Conservation (phyloP, 371 early-diverging fungal genomes). For the Phascolomyces articulosus region DNA sequence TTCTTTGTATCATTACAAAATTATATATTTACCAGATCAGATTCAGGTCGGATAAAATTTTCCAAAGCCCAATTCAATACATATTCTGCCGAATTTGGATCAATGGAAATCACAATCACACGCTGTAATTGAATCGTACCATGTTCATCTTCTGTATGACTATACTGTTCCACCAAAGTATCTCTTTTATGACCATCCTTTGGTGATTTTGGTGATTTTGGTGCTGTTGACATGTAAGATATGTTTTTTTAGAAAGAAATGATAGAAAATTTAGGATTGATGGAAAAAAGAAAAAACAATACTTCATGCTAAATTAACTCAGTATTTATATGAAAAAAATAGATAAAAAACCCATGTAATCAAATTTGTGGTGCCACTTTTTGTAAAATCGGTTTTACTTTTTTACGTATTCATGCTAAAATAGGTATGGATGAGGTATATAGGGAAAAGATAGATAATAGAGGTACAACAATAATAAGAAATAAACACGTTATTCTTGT, state of each 20-base stretch:
- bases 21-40: constrained; percentile 36
- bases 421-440: too few species aligned
- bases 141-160: constrained; percentile 6
- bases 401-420: too few species aligned
- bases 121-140: constrained; percentile 23
- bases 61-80: constrained; percentile 54
- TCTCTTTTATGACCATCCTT: constrained; percentile 1
- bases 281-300: not conserved
- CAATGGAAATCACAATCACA: constrained; percentile 39
- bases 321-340: too few species aligned
- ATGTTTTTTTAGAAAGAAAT: not conserved
- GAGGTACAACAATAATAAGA: too few species aligned
- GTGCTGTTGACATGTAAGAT: not conserved
- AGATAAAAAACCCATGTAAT: too few species aligned
- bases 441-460: too few species aligned
- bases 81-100: constrained; percentile 39
- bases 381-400: too few species aligned
- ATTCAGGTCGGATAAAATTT: constrained; percentile 41
- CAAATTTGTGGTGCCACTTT: too few species aligned
- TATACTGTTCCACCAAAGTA: constrained; percentile 19
- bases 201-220: not conserved
- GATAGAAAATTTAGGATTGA: not conserved
- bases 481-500: too few species aligned
- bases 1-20: too few species aligned
- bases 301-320: too few species aligned